phyloP scores from a whole-genome alignment of 495 filamentous ascomycete genomes.

The Lophiotrema nucula region DNA sequence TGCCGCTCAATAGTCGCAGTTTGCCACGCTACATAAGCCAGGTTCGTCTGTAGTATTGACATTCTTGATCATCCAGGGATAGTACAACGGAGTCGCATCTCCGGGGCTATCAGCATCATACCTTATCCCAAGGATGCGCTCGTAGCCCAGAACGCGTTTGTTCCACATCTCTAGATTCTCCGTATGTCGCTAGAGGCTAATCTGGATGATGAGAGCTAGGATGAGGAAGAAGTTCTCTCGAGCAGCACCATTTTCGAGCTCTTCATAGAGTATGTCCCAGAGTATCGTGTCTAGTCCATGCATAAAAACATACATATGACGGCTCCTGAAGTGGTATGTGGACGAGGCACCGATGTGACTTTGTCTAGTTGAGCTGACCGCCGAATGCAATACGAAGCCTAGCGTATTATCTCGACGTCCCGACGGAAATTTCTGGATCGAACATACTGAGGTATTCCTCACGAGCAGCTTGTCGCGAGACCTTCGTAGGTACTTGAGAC shows the following conservation, averaged over 20 bases:
- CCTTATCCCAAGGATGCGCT: neutral
- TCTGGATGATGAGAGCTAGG: conserved; percentile 2
- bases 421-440: neutral
- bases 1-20: neutral
- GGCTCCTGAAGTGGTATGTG: conserved; percentile 15
- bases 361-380: neutral
- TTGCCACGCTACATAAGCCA: neutral
- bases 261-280: neutral
- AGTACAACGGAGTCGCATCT: neutral
- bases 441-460: neutral
- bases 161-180: neutral
- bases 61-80: neutral
- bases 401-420: neutral
- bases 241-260: neutral
- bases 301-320: conserved; percentile 9
- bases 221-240: neutral
- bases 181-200: neutral
- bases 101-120: too few species aligned
- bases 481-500: neutral
- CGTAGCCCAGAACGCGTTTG: neutral
- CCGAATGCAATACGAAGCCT: neutral
- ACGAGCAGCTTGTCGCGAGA: neutral
- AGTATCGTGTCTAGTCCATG: neutral
- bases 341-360: conserved; percentile 1
- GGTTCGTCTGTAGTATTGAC: neutral